phyloP scores from a whole-genome alignment of 192 early-diverging fungal genomes.

The Chytriomyces sp. region DNA sequence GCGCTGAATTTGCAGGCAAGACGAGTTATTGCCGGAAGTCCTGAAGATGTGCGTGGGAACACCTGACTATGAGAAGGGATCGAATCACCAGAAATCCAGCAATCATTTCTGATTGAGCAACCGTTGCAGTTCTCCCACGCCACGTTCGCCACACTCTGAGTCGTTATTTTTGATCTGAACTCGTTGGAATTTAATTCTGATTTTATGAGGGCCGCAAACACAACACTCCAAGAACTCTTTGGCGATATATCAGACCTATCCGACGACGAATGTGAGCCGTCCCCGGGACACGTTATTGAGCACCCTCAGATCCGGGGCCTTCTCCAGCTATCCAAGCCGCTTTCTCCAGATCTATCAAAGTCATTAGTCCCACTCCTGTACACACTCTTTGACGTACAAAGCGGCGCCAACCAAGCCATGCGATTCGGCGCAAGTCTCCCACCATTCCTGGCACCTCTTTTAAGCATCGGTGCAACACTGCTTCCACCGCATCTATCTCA shows the following conservation, averaged over 20 bases:
- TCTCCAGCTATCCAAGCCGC: not conserved
- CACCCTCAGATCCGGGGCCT: constrained; percentile 26
- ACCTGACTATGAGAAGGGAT: no score
- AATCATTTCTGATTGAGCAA: no score
- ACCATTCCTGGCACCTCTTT: constrained; percentile 14
- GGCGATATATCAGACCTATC: constrained; percentile 8
- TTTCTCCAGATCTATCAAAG: not conserved
- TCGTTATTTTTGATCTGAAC: no score
- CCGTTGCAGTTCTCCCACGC: no score
- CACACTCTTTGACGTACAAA: constrained; percentile 7
- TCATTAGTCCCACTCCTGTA: constrained; percentile 8
- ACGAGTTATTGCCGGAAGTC: no score
- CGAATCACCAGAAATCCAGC: no score
- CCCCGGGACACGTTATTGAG: not conserved
- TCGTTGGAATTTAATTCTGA: no score
- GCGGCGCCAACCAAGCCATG: constrained; percentile 36
- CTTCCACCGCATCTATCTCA: not conserved
- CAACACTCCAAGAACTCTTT: constrained; percentile 13
- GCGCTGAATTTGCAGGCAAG: no score
- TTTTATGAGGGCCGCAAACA: no score
- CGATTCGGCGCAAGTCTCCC: constrained; percentile 19
- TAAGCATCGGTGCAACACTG: not conserved
- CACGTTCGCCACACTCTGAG: no score
- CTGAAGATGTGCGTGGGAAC: no score
- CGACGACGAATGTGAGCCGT: not conserved